Evolutionary conservation across 2,329 filamentous ascomycete species (phyloP).

Genomic region (Sporothrix euskadiensis): DNA sequence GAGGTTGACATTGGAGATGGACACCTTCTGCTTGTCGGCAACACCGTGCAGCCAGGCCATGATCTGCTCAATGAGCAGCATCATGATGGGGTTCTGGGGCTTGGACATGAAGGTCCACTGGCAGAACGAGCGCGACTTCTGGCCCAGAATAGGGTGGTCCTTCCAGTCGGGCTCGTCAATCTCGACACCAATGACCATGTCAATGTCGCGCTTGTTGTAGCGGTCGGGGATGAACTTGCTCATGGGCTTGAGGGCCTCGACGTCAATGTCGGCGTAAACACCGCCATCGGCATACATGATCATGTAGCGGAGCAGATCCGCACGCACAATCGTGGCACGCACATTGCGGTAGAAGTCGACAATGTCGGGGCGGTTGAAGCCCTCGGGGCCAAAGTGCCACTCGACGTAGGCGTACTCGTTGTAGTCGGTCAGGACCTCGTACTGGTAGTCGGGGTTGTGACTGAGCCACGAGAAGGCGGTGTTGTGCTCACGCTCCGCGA

Average conservation of each 20-base stretch:
- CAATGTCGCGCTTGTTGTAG: constrained; percentile 63
- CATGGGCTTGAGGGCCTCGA: constrained; percentile 45
- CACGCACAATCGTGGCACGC: constrained; percentile 65
- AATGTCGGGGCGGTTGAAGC: constrained; percentile 67
- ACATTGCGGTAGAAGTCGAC: constrained; percentile 60
- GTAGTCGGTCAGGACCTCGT: constrained; percentile 68
- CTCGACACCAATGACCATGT: constrained; percentile 70
- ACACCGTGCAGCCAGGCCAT: constrained; percentile 64
- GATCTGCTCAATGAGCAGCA: constrained; percentile 67
- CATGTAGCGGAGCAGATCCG: constrained; percentile 65
- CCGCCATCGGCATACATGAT: constrained; percentile 68
- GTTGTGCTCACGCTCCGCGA: constrained; percentile 63
- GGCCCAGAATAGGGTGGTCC: constrained; percentile 64
- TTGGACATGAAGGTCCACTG: constrained; percentile 76
- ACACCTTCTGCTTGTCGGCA: constrained; percentile 57
- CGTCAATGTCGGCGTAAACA: constrained; percentile 50
- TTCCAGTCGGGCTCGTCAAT: constrained; percentile 68
- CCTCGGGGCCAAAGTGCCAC: constrained; percentile 63
- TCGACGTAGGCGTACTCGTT: constrained; percentile 69
- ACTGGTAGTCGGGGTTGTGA: constrained; percentile 66
- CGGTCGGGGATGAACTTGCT: constrained; percentile 61
- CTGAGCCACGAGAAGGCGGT: constrained; percentile 64
- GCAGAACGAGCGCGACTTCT: constrained; percentile 69
- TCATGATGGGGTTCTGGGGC: constrained; percentile 66
- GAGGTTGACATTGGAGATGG: constrained; percentile 62